These are phyloP conservation scores for Fusarium poae DNA, from an alignment of 2,329 filamentous ascomycete species.

Conservation along the genomic window DNA sequence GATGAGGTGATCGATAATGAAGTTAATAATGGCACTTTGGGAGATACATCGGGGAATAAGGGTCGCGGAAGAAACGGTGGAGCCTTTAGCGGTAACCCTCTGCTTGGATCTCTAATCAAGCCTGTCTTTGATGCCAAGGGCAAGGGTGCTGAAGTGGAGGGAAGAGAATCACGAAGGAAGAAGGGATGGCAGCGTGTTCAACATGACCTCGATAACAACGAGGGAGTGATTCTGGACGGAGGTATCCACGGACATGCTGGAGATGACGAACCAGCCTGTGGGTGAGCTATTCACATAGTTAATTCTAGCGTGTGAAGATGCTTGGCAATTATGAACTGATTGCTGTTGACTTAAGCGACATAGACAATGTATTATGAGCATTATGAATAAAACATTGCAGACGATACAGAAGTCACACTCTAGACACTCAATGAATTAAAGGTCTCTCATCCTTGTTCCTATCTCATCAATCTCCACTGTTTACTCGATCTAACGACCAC, in stretches of 20 bases:
- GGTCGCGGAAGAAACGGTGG: slow-evolving; percentile 58
- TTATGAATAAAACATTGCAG: background rate
- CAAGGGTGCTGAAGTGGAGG: slow-evolving; percentile 58
- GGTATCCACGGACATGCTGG: slow-evolving; percentile 62
- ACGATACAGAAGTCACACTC: background rate
- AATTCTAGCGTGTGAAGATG: background rate
- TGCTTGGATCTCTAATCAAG: slow-evolving; percentile 74
- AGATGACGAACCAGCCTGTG: slow-evolving; percentile 57
- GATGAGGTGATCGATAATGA: slow-evolving; percentile 54
- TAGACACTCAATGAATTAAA: background rate
- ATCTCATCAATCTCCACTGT: slow-evolving; percentile 11
- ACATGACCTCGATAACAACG: slow-evolving; percentile 70
- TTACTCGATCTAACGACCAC: slow-evolving; percentile 39
- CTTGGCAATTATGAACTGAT: background rate
- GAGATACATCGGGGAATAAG: slow-evolving; percentile 55
- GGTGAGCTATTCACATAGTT: slow-evolving; percentile 27
- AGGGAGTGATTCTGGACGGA: slow-evolving; percentile 70
- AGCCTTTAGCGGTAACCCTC: slow-evolving; percentile 76
- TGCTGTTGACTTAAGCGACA: background rate
- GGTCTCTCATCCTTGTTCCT: background rate
- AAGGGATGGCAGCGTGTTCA: slow-evolving; percentile 71
- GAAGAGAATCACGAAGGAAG: slow-evolving; percentile 59
- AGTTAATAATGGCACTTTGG: slow-evolving; percentile 50
- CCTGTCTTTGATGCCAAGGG: slow-evolving; percentile 70
- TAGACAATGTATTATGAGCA: background rate